Evolutionary conservation across 2,329 filamentous ascomycete species (phyloP).

Genomic region (Penicillium sp.): DNA sequence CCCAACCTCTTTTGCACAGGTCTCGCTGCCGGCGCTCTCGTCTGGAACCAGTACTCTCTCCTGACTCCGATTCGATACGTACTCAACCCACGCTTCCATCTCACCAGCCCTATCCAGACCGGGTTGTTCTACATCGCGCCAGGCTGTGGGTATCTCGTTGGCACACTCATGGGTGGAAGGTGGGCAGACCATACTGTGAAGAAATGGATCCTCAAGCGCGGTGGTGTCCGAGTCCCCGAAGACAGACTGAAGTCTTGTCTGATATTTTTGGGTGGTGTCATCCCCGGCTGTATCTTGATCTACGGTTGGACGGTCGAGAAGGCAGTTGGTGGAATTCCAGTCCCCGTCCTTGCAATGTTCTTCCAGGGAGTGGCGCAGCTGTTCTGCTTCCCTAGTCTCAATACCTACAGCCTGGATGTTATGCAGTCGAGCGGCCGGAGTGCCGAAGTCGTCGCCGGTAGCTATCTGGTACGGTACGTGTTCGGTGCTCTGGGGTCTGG

Average conservation of each 20-base stretch:
- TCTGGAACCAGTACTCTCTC: constrained; percentile 74
- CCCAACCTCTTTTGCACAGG: constrained; percentile 65
- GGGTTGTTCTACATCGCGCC: constrained; percentile 74
- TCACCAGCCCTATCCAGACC: constrained; percentile 63
- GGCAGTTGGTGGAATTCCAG: constrained; percentile 53
- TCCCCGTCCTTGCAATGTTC: constrained; percentile 71
- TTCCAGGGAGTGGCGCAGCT: constrained; percentile 71
- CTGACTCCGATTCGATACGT: constrained; percentile 70
- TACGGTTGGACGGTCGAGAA: constrained; percentile 66
- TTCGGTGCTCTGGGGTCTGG: constrained; percentile 71
- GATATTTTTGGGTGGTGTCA: constrained; percentile 55
- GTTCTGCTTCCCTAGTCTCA: constrained; percentile 72
- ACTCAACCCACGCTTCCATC: constrained; percentile 69
- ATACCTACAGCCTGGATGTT: constrained; percentile 80
- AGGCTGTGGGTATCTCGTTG: constrained; percentile 65
- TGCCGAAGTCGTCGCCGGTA: constrained; percentile 74
- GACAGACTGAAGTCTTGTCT: constrained; percentile 63
- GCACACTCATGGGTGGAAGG: constrained; percentile 69
- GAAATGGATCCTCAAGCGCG: constrained; percentile 59
- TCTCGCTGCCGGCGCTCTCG: constrained; percentile 60
- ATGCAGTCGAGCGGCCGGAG: constrained; percentile 62
- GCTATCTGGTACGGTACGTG: constrained; percentile 74
- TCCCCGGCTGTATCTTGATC: constrained; percentile 63
- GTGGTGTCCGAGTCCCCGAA: constrained; percentile 62
- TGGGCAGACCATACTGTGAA: constrained; percentile 68